Conservation (phyloP, 1,284 basidiomycete genomes). For the Uromyces viciae-fabae region DNA sequence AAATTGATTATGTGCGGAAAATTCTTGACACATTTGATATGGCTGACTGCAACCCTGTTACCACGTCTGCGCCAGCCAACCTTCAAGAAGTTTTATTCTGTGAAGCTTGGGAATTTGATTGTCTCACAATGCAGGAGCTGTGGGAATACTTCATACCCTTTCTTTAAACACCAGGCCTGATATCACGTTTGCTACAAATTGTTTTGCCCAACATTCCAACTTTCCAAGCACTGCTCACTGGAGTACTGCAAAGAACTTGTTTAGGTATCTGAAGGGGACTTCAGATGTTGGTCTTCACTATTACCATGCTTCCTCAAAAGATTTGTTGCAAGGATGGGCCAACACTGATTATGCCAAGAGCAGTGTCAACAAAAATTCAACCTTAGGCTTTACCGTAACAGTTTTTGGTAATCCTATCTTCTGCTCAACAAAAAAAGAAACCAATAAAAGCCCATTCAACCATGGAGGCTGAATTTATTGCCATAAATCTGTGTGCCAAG, state of each 20-base stretch:
- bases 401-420: not conserved
- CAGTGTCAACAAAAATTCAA: not conserved
- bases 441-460: not conserved
- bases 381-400: not conserved
- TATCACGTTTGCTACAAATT: not conserved
- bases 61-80: not conserved
- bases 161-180: not conserved
- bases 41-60: not conserved
- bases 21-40: not conserved
- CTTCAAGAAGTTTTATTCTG: not conserved
- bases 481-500: conserved; percentile 1
- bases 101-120: too few relatives aligned
- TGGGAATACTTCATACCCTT: not conserved
- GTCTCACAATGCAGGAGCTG: not conserved
- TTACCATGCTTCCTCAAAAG: too few relatives aligned
- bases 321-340: not conserved
- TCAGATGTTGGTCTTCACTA: not conserved
- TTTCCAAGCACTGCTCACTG: not conserved
- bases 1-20: too few relatives aligned
- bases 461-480: not conserved
- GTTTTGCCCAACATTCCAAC: not conserved
- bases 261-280: not conserved
- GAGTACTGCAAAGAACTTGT: not conserved
- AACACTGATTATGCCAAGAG: not conserved
- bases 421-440: not conserved